Percentiles rank a stretch among this genome's conserved stretches.
phyloP scores from a whole-genome alignment of 306 rosid genomes.

The Trifolium subterraneum region DNA sequence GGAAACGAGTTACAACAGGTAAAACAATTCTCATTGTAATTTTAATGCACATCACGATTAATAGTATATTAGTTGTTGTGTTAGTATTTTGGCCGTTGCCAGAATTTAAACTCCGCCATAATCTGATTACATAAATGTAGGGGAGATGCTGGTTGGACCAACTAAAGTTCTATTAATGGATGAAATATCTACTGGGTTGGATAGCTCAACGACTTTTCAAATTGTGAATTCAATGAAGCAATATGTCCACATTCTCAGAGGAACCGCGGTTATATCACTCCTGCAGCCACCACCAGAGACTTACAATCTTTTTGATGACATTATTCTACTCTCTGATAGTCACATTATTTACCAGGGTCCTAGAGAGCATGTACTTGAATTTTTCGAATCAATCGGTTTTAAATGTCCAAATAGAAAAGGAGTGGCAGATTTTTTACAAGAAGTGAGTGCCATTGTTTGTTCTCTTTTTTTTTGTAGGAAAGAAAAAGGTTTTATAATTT shows the following conservation, averaged over 20 bases:
- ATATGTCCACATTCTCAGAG: conserved; percentile 58
- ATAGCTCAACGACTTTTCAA: conserved; percentile 67
- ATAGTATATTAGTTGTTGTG: background rate
- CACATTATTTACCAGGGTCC: conserved; percentile 72
- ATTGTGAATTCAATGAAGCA: conserved; percentile 68
- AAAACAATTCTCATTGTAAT: conserved; percentile 20
- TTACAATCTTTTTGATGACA: conserved; percentile 70
- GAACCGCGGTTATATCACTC: conserved; percentile 61
- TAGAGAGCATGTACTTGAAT: conserved; percentile 54
- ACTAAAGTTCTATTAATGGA: conserved; percentile 68
- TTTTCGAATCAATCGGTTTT: conserved; percentile 58
- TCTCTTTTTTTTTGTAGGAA: no score
- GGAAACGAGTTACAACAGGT: conserved; percentile 74
- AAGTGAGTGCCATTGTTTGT: conserved; percentile 39
- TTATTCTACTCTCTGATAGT: conserved; percentile 63
- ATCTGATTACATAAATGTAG: conserved; percentile 41
- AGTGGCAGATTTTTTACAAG: conserved; percentile 71
- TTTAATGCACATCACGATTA: background rate
- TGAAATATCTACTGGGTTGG: conserved; percentile 73
- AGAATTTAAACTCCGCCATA: background rate
- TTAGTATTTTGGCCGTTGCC: background rate
- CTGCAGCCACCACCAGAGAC: conserved; percentile 78
- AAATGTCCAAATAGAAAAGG: conserved; percentile 68
- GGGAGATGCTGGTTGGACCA: conserved; percentile 77
- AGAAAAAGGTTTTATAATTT: background rate